These are phyloP conservation scores for Iris macrosiphon DNA, from an alignment of 106 monocot species.

Conservation along the genomic window DNA sequence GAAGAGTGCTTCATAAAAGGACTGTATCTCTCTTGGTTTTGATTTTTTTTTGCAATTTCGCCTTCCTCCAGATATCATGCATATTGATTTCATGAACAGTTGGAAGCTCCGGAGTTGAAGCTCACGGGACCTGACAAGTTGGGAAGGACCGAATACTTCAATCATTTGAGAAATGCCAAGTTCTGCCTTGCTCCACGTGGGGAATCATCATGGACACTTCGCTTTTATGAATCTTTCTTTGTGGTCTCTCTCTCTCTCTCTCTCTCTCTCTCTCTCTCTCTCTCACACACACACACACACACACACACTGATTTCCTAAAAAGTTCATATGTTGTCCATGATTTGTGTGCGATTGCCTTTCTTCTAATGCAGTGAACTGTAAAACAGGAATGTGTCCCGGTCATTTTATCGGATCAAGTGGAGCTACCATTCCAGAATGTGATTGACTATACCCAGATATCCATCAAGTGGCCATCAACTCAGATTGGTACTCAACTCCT, in stretches of 20 bases:
- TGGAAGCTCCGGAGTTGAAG: slow-evolving; percentile 96
- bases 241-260: slow-evolving; percentile 56
- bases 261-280: slow-evolving; percentile 13
- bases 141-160: slow-evolving; percentile 83
- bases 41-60: background rate
- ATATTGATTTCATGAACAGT: slow-evolving; percentile 64
- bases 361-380: slow-evolving; percentile 7
- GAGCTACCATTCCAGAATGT: slow-evolving; percentile 96
- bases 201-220: slow-evolving; percentile 99
- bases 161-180: slow-evolving; percentile 91
- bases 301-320: too few species aligned
- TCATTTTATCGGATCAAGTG: slow-evolving; percentile 89
- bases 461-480: slow-evolving; percentile 94
- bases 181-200: slow-evolving; percentile 97
- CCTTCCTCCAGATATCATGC: slow-evolving; percentile 12
- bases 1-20: too few species aligned
- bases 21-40: too few species aligned
- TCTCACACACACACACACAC: background rate
- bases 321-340: background rate
- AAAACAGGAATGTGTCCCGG: slow-evolving; percentile 91
- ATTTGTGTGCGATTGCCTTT: background rate
- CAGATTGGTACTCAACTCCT: slow-evolving; percentile 58
- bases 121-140: slow-evolving; percentile 78
- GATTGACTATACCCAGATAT: slow-evolving; percentile 75
- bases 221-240: slow-evolving; percentile 96